Conservation (phyloP, 2,329 filamentous ascomycete genomes). For the Fusarium robinianum region DNA sequence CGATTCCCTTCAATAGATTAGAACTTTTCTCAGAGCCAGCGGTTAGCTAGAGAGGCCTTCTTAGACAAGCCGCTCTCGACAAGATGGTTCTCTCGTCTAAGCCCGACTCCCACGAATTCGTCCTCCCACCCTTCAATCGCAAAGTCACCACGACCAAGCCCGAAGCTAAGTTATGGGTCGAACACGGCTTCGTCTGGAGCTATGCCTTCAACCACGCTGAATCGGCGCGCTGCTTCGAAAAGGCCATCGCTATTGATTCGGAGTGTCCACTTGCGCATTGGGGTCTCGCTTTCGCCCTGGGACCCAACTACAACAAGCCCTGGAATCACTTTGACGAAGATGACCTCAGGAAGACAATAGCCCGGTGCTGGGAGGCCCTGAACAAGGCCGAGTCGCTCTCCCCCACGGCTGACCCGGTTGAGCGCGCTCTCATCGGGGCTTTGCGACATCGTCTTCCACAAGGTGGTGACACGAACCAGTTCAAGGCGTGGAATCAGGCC, state of each 20-base stretch:
- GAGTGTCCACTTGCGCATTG: conserved; percentile 65
- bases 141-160: conserved; percentile 55
- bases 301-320: conserved; percentile 75
- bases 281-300: conserved; percentile 69
- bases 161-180: conserved; percentile 65
- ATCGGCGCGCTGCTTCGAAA: conserved; percentile 62
- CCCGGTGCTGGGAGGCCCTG: conserved; percentile 13
- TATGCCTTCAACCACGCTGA: conserved; percentile 76
- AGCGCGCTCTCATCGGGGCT: conserved; percentile 66
- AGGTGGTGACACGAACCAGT: conserved; percentile 48
- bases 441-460: conserved; percentile 64
- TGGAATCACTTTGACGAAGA: conserved; percentile 52
- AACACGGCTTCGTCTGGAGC: conserved; percentile 68
- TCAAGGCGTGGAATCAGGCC: conserved; percentile 44
- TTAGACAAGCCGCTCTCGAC: no score
- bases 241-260: conserved; percentile 56
- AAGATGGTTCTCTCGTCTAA: conserved; percentile 23
- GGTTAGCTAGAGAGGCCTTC: no score
- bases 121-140: conserved; percentile 42
- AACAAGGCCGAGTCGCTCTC: conserved; percentile 21
- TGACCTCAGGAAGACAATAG: conserved; percentile 29
- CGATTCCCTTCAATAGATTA: no score
- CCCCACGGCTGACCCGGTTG: conserved; percentile 42
- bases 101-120: conserved; percentile 22
- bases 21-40: neutral